Base-by-base conservation (phyloP, 805 yeast species). In the Cyberlindnera euphorbiae region DNA sequence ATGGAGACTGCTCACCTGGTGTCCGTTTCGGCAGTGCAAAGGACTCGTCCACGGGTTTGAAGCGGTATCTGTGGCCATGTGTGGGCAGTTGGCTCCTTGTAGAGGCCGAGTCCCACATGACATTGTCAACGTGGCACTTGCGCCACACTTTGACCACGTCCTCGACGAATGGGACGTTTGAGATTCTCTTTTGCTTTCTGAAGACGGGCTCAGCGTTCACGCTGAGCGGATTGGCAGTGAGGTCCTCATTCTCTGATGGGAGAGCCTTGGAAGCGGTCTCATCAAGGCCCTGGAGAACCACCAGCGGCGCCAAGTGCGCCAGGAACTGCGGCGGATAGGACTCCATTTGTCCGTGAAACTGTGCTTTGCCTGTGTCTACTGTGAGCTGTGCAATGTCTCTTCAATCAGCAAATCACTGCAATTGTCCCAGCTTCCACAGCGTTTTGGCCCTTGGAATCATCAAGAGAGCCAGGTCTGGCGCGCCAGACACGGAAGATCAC, bases 231-330 rank as follows among this genome's bases (percentile, higher is more conserved):
- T 38, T 32, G 11, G 11, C 11, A 4, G 28, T 22, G 19, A 36
- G 13, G 7, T 32, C 27, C 23, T 28, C 41, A 6, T 16, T 32
- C 32, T 39, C 46, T 6, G 9, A 7, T 16, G 47, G 38, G 15
- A 42, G 36, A 6, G 35, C 44, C 23, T 18, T 32, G 7, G 42
- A 25, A 4, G 41, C 24, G 6, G 18, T 11, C 8, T 21, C 27
- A 2, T 66, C 69, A 5, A 69, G 42, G 2, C 75, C 75, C 39
- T 69, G 75, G 3, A 69, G 42, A 1, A 62, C 49, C 16, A 69
- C 62, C 34, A 69, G 43, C 0, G 75, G 75, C 0, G 65, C 54
- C 30, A 59, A 46, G 18, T 66, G 54, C 1, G 57, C 35, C 1
- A 64, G 53, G 25, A 58, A 44, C 28, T 62, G 64, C 1, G 44